Conservation (phyloP, 495 filamentous ascomycete genomes). For the Talaromyces borbonicus region DNA sequence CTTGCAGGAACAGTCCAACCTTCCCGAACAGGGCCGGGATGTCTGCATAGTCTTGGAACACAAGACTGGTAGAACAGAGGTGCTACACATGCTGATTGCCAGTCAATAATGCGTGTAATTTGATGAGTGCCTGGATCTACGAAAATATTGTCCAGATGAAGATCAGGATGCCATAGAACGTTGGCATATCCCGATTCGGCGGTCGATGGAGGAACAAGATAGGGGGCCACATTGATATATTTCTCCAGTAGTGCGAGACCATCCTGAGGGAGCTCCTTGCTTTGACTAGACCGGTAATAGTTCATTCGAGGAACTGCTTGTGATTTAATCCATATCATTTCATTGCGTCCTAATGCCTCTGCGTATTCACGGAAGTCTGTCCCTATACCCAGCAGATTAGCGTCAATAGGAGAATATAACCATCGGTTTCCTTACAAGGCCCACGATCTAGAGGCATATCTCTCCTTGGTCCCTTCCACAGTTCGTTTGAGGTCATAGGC, state of each 20-base stretch:
- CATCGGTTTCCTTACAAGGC: conserved; percentile 13
- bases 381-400: conserved; percentile 9
- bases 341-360: conserved; percentile 13
- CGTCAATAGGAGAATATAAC: conserved; percentile 4
- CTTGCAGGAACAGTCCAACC: conserved; percentile 18
- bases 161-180: conserved; percentile 30
- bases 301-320: conserved; percentile 13
- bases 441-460: conserved; percentile 14
- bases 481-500: conserved; percentile 12
- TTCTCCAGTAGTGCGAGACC: conserved; percentile 12
- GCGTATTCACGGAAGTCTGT: conserved; percentile 11
- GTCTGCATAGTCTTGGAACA: conserved; percentile 21
- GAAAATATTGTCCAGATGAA: conserved; percentile 33
- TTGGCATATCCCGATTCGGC: conserved; percentile 10
- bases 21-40: conserved; percentile 16
- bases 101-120: conserved; percentile 25
- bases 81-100: conserved; percentile 21
- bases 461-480: not conserved
- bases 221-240: conserved; percentile 12
- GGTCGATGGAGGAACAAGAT: conserved; percentile 11
- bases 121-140: conserved; percentile 18
- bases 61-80: conserved; percentile 21
- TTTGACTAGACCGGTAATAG: conserved; percentile 11
- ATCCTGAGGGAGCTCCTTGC: conserved; percentile 9
- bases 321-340: conserved; percentile 13